Base-by-base conservation (phyloP, 306 rosid genomes). In the Casuarina glauca region DNA sequence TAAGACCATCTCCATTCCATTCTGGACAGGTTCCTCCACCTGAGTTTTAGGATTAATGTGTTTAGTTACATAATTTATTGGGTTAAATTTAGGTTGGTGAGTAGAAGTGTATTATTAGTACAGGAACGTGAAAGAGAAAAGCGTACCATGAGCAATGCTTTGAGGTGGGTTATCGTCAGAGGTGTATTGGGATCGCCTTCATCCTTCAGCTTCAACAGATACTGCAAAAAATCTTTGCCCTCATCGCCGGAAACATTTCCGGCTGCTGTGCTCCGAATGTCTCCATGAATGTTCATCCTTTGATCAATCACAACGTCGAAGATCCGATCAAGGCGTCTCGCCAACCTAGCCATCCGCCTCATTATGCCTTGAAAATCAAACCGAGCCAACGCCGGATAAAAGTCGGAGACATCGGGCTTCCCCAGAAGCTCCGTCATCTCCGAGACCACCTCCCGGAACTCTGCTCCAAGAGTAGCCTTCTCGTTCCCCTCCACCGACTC, bases 351-450 rank as follows among this genome's bases (percentile, higher is more conserved):
- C 91, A 89, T 92, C 77, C 86, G n/a, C 70, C 80, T 88, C 72
- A 2, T 75, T 43, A 92, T 78, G 9, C 97, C 96, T 50, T 95
- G 98, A 82, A 95, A 41, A 72, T 95, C 97, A 2, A 95, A 95
- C 52, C 89, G 83, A 13, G 93, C 93, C 89, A 95, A 68, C 26
- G 73, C 69, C 57, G 95, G 91, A 61, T 75, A 95, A 13, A 89
- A 92, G 19, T 95, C 97, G 61, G 93, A 95, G 26, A 92, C 4
- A 36, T 92, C 89, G 13, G 96, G 96, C 80, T 78, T 86, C 41
- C 82, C 89, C 39, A 92, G 1, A 1, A 89, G 74, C 10, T 32
- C 76, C 9, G 90, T 87, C 49, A 88, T 80, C 10, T 82, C 84
- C 49, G 86, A 67, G 46, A 89, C 81, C 64, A 74, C 66, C 35